Percentiles rank a stretch among this genome's conserved stretches.
Evolutionary conservation across 2,329 filamentous ascomycete species (phyloP).

Genomic region (Dactylella cylindrospora): DNA sequence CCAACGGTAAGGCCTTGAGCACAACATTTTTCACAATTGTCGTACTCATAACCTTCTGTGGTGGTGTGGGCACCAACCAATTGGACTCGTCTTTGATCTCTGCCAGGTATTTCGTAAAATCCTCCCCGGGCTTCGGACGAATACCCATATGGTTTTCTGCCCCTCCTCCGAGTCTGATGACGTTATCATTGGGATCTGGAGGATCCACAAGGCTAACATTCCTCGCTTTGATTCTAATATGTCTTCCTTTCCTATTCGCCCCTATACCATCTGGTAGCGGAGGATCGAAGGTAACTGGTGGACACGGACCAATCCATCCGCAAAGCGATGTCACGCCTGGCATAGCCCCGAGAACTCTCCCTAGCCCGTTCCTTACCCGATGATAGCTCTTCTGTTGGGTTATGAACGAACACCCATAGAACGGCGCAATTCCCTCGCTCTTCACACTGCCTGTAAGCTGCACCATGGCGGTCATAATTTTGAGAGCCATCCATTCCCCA

Average conservation of each 20-base stretch:
- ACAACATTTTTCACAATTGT: background rate
- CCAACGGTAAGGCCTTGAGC: slow-evolving; percentile 19
- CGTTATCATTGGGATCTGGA: slow-evolving; percentile 23
- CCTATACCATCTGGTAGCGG: slow-evolving; percentile 7
- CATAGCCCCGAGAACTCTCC: slow-evolving; percentile 20
- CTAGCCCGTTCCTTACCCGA: slow-evolving; percentile 15
- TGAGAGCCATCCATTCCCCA: slow-evolving; percentile 31
- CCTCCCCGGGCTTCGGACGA: slow-evolving; percentile 7
- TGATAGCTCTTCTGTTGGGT: slow-evolving; percentile 22
- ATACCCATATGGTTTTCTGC: slow-evolving; percentile 3
- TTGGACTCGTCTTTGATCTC: slow-evolving; percentile 20
- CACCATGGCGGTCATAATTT: slow-evolving; percentile 31
- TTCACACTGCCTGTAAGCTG: slow-evolving; percentile 23
- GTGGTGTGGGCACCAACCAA: slow-evolving; percentile 4
- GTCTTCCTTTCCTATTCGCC: slow-evolving; percentile 4
- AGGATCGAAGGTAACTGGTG: slow-evolving; percentile 15
- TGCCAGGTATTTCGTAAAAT: slow-evolving; percentile 3
- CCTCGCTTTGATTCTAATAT: slow-evolving; percentile 18
- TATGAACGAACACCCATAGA: slow-evolving; percentile 18
- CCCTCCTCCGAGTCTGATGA: slow-evolving; percentile 11
- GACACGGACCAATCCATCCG: slow-evolving; percentile 34
- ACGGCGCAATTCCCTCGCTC: slow-evolving; percentile 10
- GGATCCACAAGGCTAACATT: slow-evolving; percentile 18
- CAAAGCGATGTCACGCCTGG: slow-evolving; percentile 22
- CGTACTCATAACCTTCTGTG: background rate